phyloP scores from a whole-genome alignment of 2,329 filamentous ascomycete species.

The Rhynchosporium secalis region DNA sequence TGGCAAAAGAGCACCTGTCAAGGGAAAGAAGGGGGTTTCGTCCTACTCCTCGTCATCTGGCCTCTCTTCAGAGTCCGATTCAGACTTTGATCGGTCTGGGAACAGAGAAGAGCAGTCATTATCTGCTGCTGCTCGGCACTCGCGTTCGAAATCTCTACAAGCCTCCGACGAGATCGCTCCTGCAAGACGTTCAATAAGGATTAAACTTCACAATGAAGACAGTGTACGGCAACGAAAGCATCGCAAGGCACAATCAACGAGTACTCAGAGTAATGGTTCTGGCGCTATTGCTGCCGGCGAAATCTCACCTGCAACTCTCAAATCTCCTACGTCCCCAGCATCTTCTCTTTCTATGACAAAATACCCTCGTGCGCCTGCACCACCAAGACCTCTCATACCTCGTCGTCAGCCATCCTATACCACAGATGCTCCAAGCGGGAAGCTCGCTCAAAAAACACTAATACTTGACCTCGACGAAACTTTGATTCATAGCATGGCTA shows the following conservation, averaged over 20 bases:
- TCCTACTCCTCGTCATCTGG: conserved; percentile 57
- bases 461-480: conserved; percentile 97
- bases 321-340: conserved; percentile 86
- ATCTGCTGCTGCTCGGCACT: conserved; percentile 47
- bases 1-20: conserved; percentile 25
- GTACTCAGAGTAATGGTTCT: conserved; percentile 45
- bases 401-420: conserved; percentile 86
- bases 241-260: conserved; percentile 56
- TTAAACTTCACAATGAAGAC: conserved; percentile 85
- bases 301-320: conserved; percentile 75
- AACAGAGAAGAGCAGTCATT: conserved; percentile 28
- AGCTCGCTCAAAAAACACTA: conserved; percentile 80
- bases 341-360: conserved; percentile 70
- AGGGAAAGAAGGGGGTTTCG: conserved; percentile 25
- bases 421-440: conserved; percentile 49
- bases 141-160: conserved; percentile 62
- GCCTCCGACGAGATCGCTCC: conserved; percentile 65
- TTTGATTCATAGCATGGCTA: conserved; percentile 95
- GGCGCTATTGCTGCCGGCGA: conserved; percentile 38
- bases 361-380: conserved; percentile 87
- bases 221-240: conserved; percentile 71
- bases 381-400: conserved; percentile 86
- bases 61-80: conserved; percentile 64
- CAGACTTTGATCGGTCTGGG: conserved; percentile 48
- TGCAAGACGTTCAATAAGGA: conserved; percentile 78